Evolutionary conservation across 1,284 basidiomycete species (phyloP), one percentile per base, ranked within the genome.

Genomic region (Ganoderma sinense): DNA sequence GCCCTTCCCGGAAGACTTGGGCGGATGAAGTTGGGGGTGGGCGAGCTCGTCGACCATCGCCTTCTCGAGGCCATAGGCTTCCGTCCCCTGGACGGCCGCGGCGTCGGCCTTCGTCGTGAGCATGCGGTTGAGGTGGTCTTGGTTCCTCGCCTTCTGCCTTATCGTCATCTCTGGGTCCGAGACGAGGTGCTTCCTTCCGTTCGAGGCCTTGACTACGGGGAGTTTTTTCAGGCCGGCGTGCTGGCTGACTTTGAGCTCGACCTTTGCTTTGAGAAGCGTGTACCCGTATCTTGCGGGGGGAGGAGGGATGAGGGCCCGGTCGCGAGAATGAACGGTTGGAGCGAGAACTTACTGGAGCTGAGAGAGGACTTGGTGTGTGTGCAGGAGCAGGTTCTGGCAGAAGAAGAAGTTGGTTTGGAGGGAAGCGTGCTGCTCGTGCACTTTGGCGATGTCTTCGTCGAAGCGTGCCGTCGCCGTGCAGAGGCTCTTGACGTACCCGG

Each of bases 401-500:
- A 61, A 61, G 4, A 23, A n/a, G 40, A 61, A 43, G 59, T 61
- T 40, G 2, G 4, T 11, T 41, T 29, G 14, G 4, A 43, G 59
- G 20, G 36, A 26, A 2, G 11, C 26, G n/a, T 61, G 59, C 23
- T 40, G 20, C 39, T 61, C 14, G n/a, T 20, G 8, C 39, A 61
- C 23, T 5, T 61, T 39, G 6, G 36, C 16, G 36, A 40, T 26
- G 36, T 26, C 36, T 26, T 61, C 39, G 40, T 61, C 59, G 26
- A 61, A 61, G 7, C 14, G 59, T 13, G 36, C 2, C 2, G 39
- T 16, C 13, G 20, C 39, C 7, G 59, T 3, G 14, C 4, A 16
- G 16, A 61, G 59, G 40, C 23, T 40, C 59, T 62, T 51, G 59
- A 69, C 62, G 48, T 70, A 73, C 20, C 72, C 72, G 55, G 69